These are phyloP conservation scores for Fusarium succisae DNA, from an alignment of 2,329 filamentous ascomycete genomes.

Conservation along the genomic window DNA sequence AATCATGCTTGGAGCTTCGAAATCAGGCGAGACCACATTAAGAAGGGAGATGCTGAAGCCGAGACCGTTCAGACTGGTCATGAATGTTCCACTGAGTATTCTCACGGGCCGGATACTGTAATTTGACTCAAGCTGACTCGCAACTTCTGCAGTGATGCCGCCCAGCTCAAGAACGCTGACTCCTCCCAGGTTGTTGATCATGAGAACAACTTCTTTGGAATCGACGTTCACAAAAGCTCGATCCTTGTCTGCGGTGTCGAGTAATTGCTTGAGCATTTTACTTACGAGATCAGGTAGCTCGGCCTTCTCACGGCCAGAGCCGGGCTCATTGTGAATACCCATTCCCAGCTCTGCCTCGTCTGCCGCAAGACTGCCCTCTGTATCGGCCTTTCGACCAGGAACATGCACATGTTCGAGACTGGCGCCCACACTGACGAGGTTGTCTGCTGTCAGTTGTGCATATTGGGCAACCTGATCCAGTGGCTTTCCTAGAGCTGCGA, in stretches of 20 bases:
- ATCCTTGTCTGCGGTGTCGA: conserved; percentile 72
- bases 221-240: conserved; percentile 74
- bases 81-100: conserved; percentile 75
- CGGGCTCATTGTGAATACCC: conserved; percentile 80
- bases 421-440: conserved; percentile 85
- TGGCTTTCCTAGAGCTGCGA: conserved; percentile 75
- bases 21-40: conserved; percentile 68
- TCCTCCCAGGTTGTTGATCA: conserved; percentile 81
- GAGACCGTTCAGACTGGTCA: conserved; percentile 80
- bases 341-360: conserved; percentile 75
- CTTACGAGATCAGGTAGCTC: conserved; percentile 64
- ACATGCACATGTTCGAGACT: conserved; percentile 94
- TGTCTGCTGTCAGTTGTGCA: conserved; percentile 75
- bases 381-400: conserved; percentile 74
- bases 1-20: conserved; percentile 69
- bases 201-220: conserved; percentile 70
- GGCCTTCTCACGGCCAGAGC: conserved; percentile 62
- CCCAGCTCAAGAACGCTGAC: conserved; percentile 77
- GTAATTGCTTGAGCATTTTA: conserved; percentile 75
- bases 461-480: conserved; percentile 78
- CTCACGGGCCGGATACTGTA: conserved; percentile 71
- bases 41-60: conserved; percentile 79
- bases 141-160: conserved; percentile 75
- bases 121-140: conserved; percentile 65
- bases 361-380: conserved; percentile 64